Evolutionary conservation across 805 yeast genomes (phyloP).

Genomic region (Kuraishia molischiana): DNA sequence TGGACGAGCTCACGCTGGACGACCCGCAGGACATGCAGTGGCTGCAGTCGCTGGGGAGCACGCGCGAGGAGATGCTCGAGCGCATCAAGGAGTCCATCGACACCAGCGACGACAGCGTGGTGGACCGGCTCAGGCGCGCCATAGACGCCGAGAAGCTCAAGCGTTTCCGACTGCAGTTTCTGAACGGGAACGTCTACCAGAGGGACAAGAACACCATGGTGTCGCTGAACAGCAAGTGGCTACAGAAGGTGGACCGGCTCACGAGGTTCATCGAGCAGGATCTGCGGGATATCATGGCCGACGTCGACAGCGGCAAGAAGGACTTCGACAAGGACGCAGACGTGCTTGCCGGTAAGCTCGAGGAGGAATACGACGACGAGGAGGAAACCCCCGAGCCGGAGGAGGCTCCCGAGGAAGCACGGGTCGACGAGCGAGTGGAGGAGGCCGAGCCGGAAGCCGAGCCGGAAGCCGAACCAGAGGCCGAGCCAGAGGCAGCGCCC

Average conservation of each 20-base stretch:
- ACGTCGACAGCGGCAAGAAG: slow-evolving; percentile 8
- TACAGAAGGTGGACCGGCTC: slow-evolving; percentile 12
- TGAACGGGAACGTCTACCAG: slow-evolving; percentile 16
- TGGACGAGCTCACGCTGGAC: slow-evolving; percentile 4
- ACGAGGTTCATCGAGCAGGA: slow-evolving; percentile 14
- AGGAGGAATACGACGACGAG: slow-evolving; percentile 1
- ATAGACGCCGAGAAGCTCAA: slow-evolving; percentile 11
- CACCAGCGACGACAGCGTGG: background rate
- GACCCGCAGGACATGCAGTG: slow-evolving; percentile 3
- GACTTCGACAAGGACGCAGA: slow-evolving; percentile 44
- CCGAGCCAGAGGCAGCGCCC: slow-evolving; percentile 1
- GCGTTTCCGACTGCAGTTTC: slow-evolving; percentile 17
- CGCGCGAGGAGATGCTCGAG: slow-evolving; percentile 8
- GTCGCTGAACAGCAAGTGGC: slow-evolving; percentile 18
- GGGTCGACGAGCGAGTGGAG: slow-evolving; percentile 15
- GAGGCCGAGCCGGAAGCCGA: slow-evolving; percentile 55
- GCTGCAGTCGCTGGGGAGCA: background rate
- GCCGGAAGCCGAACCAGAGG: slow-evolving; percentile 36
- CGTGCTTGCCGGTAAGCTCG: background rate
- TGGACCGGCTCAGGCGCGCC: background rate
- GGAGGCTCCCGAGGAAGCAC: slow-evolving; percentile 1
- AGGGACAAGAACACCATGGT: slow-evolving; percentile 12
- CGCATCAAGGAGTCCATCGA: background rate
- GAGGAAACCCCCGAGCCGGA: slow-evolving; percentile 1
- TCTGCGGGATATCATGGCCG: slow-evolving; percentile 7